Evolutionary conservation across 176 grass and related monocot species (phyloP), one percentile per base, ranked within the genome.

Genomic region (Microstegium vimineum): DNA sequence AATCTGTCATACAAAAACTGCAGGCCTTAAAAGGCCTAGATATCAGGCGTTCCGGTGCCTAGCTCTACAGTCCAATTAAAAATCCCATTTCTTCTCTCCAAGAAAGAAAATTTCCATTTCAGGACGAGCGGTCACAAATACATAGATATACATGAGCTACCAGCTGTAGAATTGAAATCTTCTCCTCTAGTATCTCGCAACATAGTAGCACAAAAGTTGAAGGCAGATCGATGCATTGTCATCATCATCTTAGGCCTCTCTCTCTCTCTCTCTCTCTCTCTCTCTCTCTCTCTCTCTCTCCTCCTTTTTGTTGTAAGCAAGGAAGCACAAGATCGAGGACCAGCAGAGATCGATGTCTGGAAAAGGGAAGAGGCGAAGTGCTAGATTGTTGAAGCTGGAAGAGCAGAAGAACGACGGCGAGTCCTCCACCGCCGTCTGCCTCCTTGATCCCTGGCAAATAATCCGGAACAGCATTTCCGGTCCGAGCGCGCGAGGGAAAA

Each of bases 351-450:
- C n/a, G n/a, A n/a, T 91, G 85, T 65, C 84, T 84, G 85, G 78
- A 77, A 86, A 79, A 87, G 89, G 89, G 76, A 91, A 94, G 75
- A 87, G 92, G 79, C 82, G 92, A 76, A 94, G 92, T 64, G 89
- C 89, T 11, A 94, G 92, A 61, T 66, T 91, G 70, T 25, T 85
- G 62, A 86, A 86, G 73, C 86, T 94, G 12, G 89, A 89, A 37
- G 88, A 87, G 77, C 71, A 89, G 62, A 94, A 87, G 86, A 86
- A 86, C 28, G 86, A 86, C 42, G 86, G 86, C 17, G 72, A 52
- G n/a, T n/a, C n/a, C 20, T 31, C 60, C 0, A 31, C 49, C 41
- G 41, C 25, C 13, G 37, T 52, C 18, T 76, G 71, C 46, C 47
- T 76, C 32, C 69, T 85, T 20, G 89, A 94, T 87, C 71, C 80